phyloP scores from a whole-genome alignment of 805 yeast species.

The Brettanomyces anomalus region DNA sequence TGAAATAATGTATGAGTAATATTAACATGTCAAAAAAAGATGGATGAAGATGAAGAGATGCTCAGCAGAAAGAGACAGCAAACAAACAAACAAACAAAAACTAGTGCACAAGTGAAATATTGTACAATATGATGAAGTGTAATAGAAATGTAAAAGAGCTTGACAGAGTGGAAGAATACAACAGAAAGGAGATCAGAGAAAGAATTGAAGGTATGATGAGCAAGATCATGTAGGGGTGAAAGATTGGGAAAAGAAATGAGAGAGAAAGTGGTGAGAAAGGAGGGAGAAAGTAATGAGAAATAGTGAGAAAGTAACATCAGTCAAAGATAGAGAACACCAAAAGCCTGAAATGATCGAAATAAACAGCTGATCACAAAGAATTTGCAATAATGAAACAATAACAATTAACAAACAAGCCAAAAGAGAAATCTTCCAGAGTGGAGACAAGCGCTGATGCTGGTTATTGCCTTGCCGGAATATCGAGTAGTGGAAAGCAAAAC shows the following conservation, averaged over 20 bases:
- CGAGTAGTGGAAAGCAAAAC: not conserved
- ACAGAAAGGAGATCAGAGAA: conserved; percentile 5
- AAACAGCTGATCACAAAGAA: too few species aligned
- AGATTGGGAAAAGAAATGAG: not conserved
- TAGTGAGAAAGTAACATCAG: too few species aligned
- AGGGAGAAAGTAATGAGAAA: not conserved
- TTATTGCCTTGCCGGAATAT: not conserved
- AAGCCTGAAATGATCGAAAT: too few species aligned
- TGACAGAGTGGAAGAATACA: conserved; percentile 1
- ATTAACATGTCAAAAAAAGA: too few species aligned
- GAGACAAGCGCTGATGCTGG: conserved; percentile 1
- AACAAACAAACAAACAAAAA: not conserved
- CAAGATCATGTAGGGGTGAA: conserved; percentile 1
- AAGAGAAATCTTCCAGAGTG: not conserved
- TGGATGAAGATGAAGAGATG: too few species aligned
- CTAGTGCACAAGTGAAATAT: not conserved
- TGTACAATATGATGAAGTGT: not conserved
- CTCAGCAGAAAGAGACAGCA: too few species aligned
- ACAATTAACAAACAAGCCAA: too few species aligned
- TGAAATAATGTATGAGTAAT: too few species aligned
- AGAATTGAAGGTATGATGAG: conserved; percentile 6
- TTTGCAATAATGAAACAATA: too few species aligned
- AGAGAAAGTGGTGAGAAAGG: not conserved
- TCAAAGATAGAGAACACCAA: too few species aligned
- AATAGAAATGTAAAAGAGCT: conserved; percentile 1